A percentile compares a stretch with the other conserved stretches of the same genome.
Evolutionary conservation across 2,329 filamentous ascomycete genomes (phyloP).

Genomic region (Penicillium sclerotigenum): DNA sequence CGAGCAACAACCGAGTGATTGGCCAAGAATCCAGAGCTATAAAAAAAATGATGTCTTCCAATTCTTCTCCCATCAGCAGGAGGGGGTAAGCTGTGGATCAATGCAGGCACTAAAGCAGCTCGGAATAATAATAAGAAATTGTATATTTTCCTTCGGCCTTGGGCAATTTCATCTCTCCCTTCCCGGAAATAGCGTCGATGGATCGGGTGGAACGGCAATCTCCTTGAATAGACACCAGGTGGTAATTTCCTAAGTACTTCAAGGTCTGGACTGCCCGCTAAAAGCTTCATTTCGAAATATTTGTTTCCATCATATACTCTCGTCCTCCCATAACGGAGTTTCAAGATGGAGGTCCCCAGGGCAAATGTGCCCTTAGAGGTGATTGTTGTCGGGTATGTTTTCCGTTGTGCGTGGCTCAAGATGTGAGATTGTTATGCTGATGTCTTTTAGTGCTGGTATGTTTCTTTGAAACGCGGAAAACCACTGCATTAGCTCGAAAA

Average conservation of each 20-base stretch:
- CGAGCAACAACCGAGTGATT: neutral
- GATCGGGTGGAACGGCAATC: neutral
- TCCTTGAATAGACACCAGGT: neutral
- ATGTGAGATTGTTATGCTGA: slow-evolving; percentile 7
- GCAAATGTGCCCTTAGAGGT: slow-evolving; percentile 32
- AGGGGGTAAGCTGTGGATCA: neutral
- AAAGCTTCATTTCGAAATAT: neutral
- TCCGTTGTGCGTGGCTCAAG: neutral
- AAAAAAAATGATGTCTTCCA: too few relatives aligned
- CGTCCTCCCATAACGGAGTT: neutral
- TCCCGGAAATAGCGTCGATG: neutral
- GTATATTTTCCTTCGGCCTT: neutral
- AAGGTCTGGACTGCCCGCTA: neutral
- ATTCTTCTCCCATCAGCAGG: neutral
- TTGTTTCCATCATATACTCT: neutral
- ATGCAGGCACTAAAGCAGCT: neutral
- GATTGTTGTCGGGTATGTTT: slow-evolving; percentile 35
- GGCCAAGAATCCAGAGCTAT: neutral
- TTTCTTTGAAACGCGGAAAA: neutral
- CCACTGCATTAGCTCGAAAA: neutral
- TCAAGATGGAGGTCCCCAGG: slow-evolving; percentile 21
- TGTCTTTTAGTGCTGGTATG: slow-evolving; percentile 30
- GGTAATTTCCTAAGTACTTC: neutral
- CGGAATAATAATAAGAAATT: neutral
- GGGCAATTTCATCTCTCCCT: neutral